Evolutionary conservation across 2,329 filamentous ascomycete genomes (phyloP).

Genomic region (Nannizziopsis arthrosporioides): DNA sequence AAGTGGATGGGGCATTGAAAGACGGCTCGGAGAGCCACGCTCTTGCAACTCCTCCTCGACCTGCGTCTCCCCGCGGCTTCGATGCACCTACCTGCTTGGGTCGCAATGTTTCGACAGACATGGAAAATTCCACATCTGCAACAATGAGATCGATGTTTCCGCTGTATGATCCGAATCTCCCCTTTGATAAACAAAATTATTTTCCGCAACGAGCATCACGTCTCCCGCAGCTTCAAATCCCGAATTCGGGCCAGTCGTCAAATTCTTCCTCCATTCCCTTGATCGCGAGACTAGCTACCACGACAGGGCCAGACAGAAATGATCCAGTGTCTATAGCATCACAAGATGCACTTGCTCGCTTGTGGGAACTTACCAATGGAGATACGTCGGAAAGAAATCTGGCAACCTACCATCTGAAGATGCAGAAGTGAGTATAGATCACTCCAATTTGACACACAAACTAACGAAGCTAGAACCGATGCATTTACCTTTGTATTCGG

Average conservation of each 20-base stretch:
- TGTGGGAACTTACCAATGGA: conserved; percentile 39
- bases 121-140: conserved; percentile 3
- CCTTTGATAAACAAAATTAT: conserved; percentile 29
- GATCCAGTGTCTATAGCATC: conserved; percentile 26
- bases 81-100: not conserved
- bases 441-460: not conserved
- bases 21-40: not conserved
- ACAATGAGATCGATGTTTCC: conserved; percentile 39
- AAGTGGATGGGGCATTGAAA: not conserved
- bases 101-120: not conserved
- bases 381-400: conserved; percentile 26
- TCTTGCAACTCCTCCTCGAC: not conserved
- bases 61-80: not conserved
- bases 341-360: conserved; percentile 27
- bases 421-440: conserved; percentile 28
- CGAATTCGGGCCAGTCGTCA: not conserved
- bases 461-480: conserved; percentile 24
- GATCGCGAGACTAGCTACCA: conserved; percentile 28
- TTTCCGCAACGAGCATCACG: conserved; percentile 20
- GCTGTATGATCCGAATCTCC: conserved; percentile 30
- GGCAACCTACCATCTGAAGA: conserved; percentile 30
- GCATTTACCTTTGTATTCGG: conserved; percentile 36
- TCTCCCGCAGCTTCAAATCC: conserved; percentile 10
- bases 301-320: not conserved
- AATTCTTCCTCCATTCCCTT: conserved; percentile 29